Evolutionary conservation across 2,329 filamentous ascomycete genomes (phyloP), one percentile per base, ranked within the genome.

Genomic region (Pezicula carpinea): DNA sequence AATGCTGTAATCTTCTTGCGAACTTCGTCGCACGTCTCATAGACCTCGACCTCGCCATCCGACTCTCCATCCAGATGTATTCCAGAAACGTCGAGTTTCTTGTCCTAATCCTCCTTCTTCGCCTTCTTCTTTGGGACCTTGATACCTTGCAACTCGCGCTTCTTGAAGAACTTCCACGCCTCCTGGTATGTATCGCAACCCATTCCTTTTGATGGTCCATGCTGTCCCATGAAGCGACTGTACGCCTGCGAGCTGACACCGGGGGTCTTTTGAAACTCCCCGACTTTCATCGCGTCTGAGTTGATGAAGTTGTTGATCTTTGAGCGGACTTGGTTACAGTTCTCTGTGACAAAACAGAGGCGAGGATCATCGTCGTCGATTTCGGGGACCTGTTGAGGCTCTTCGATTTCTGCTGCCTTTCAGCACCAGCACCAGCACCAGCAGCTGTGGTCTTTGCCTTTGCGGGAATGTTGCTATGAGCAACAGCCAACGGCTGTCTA

Each of bases 21-120:
- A 17, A 81, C 60, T 39, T 75, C 74, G 53, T 80, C 72, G 62
- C 76, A 81, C 10, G 72, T 76, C 49, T 81, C 76, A 57, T 66
- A 80, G 31, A 82, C 64, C 2, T 64, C 60, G 5, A 80, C 74
- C 1, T 45, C 53, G 39, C 69, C 66, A 1, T 60, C 55, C 0
- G 68, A 67, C 58, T 81, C 76, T n/a, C 72, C 70, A 0, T 63
- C 59, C 1, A 80, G 64, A 7, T 56, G 42, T 33, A 79, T 58
- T 15, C 53, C 61, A 31, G 64, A 61, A 17, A 76, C 63, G 52
- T 75, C 69, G 21, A 53, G 56, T 19, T 68, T 61, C 19, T 19
- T 43, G 17, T 38, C 26, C 23, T 39, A 15, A 18, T 14, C 19
- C n/a, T 23, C 43, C 31, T 38, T 18, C 23, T 36, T 45, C 3